Evolutionary conservation across 176 grass and related monocot genomes (phyloP).

Genomic region (Melocanna baccifera): DNA sequence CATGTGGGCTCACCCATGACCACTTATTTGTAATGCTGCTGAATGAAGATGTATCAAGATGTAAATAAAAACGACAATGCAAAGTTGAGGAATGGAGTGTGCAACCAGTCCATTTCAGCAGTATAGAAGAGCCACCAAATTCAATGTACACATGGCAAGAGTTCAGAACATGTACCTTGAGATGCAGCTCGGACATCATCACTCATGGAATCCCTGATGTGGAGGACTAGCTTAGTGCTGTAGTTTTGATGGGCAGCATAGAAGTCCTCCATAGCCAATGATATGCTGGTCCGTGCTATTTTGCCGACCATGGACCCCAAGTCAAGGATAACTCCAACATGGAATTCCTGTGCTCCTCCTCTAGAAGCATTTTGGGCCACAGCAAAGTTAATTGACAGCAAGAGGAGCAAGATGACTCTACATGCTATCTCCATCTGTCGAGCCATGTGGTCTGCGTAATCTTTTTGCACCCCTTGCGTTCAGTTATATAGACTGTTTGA

Average conservation of each 20-base stretch:
- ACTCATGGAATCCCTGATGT: slow-evolving; percentile 37
- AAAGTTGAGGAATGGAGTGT: no score
- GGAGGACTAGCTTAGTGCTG: slow-evolving; percentile 40
- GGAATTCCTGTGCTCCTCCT: neutral
- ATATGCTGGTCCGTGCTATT: slow-evolving; percentile 47
- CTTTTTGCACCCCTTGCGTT: neutral
- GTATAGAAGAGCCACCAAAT: no score
- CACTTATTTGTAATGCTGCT: no score
- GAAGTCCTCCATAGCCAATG: slow-evolving; percentile 64
- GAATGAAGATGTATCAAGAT: no score
- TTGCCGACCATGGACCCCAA: slow-evolving; percentile 30
- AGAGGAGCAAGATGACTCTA: slow-evolving; percentile 15
- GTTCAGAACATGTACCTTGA: slow-evolving; percentile 35
- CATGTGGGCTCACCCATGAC: no score
- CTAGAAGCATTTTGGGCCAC: neutral
- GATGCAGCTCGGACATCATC: slow-evolving; percentile 45
- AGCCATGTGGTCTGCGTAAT: neutral
- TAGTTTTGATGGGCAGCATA: slow-evolving; percentile 27
- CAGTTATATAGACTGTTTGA: no score
- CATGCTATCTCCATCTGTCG: neutral
- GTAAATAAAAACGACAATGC: no score
- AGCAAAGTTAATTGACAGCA: neutral
- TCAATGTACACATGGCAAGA: no score
- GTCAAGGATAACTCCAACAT: slow-evolving; percentile 59
- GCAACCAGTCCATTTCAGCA: no score